phyloP scores from a whole-genome alignment of 2,329 filamentous ascomycete genomes.

The Daldinia sp. region DNA sequence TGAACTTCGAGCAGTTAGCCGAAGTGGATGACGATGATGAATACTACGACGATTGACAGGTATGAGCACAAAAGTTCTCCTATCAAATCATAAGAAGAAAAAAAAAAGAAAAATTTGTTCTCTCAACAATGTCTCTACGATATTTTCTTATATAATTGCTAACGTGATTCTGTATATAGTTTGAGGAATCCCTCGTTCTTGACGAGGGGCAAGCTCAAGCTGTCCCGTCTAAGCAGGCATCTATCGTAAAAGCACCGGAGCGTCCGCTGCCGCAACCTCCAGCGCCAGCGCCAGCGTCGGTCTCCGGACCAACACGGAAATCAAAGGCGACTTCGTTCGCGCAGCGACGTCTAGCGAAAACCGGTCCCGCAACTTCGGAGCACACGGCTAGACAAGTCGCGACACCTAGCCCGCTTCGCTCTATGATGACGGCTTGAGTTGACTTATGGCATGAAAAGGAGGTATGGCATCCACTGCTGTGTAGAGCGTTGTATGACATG shows the following conservation, averaged over 20 bases:
- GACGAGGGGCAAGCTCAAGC: conserved; percentile 87
- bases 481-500: not conserved
- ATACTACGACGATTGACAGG: conserved; percentile 77
- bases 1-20: conserved; percentile 99
- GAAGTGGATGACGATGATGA: conserved; percentile 93
- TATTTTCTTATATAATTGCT: conserved; percentile 50
- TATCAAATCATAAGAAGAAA: conserved; percentile 25
- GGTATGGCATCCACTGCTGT: conserved; percentile 41
- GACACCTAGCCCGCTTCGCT: conserved; percentile 76
- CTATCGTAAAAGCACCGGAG: conserved; percentile 54
- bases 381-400: conserved; percentile 63
- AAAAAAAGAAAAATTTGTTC: conserved; percentile 40
- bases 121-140: not conserved
- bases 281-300: conserved; percentile 53
- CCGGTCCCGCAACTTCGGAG: conserved; percentile 59
- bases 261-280: conserved; percentile 58
- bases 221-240: conserved; percentile 57
- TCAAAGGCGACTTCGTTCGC: conserved; percentile 53
- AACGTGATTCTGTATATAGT: conserved; percentile 79
- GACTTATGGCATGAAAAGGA: conserved; percentile 48
- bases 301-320: conserved; percentile 44
- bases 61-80: conserved; percentile 38
- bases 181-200: conserved; percentile 80
- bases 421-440: conserved; percentile 71
- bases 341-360: conserved; percentile 63